A percentile compares a stretch with the other conserved stretches of the same genome.
These are phyloP conservation scores for Aureobasidium sp. DNA, from an alignment of 2,329 filamentous ascomycete species.

Conservation along the genomic window DNA sequence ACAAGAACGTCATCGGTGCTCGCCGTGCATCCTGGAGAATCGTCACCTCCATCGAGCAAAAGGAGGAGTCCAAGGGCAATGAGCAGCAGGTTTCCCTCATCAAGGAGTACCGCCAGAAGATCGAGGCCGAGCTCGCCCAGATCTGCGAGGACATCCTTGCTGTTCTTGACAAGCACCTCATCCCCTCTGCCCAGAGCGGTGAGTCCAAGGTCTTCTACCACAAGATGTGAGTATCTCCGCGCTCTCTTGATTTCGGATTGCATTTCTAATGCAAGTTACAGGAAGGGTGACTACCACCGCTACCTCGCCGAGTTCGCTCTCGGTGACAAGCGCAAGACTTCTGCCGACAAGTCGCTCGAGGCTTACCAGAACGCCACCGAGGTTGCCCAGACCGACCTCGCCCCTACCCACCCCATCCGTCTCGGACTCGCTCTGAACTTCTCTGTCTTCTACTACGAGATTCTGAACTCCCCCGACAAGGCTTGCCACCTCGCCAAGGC, in stretches of 20 bases:
- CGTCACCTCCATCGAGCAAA: conserved; percentile 97
- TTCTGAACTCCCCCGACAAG: conserved; percentile 95
- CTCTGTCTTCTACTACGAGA: conserved; percentile 99
- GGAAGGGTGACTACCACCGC: conserved; percentile 99
- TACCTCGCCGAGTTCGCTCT: conserved; percentile 96
- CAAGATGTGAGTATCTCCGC: conserved; percentile 75
- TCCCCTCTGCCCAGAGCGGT: conserved; percentile 86
- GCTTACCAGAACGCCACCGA: conserved; percentile 94
- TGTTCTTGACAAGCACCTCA: conserved; percentile 88
- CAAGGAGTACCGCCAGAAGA: conserved; percentile 98
- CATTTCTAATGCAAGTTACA: conserved; percentile 34
- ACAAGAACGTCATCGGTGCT: conserved; percentile 98
- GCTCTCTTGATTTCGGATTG: neutral
- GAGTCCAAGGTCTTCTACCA: conserved; percentile 99
- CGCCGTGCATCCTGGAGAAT: conserved; percentile 98
- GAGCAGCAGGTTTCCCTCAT: conserved; percentile 82
- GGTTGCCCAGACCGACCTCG: conserved; percentile 80
- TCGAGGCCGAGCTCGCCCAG: conserved; percentile 91
- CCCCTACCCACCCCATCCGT: conserved; percentile 87
- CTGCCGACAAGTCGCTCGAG: conserved; percentile 89
- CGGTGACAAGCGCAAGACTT: conserved; percentile 90
- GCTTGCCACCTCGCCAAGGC: conserved; percentile 97
- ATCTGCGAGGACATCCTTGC: conserved; percentile 97
- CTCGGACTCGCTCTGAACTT: conserved; percentile 91
- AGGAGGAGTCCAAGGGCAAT: conserved; percentile 99